These are phyloP conservation scores for Vachellia collinsii DNA, from an alignment of 306 rosid genomes.

Conservation along the genomic window DNA sequence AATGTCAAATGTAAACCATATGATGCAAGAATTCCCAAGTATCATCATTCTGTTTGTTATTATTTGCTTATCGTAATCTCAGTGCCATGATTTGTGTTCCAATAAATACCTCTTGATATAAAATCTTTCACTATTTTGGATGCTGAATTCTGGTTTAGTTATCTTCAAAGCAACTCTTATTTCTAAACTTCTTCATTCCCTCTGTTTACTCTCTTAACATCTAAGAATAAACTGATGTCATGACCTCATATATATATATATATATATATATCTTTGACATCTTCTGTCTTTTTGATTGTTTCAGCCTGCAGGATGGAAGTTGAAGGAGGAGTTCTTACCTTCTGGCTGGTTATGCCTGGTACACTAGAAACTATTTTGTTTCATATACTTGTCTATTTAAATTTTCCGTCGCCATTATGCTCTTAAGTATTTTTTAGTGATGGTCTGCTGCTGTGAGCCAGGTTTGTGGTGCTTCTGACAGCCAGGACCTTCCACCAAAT, in stretches of 20 bases:
- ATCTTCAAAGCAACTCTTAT: background rate
- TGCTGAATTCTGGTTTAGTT: background rate
- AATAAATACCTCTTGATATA: slow-evolving; percentile 3
- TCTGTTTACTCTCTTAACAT: background rate
- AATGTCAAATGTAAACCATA: background rate
- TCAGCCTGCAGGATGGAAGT: slow-evolving; percentile 93
- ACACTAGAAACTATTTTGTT: slow-evolving; percentile 34
- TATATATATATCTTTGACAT: background rate
- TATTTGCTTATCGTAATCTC: slow-evolving; percentile 5
- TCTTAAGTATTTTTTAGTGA: slow-evolving; percentile 17
- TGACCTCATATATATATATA: background rate
- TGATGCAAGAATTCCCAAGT: background rate
- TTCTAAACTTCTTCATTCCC: slow-evolving; percentile 1
- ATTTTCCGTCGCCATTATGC: slow-evolving; percentile 6
- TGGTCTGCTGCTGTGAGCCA: slow-evolving; percentile 41
- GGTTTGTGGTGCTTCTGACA: slow-evolving; percentile 96
- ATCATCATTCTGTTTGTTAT: background rate
- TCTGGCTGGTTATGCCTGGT: slow-evolving; percentile 98
- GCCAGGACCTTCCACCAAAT: slow-evolving; percentile 78
- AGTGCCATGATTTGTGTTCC: background rate
- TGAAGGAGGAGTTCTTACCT: slow-evolving; percentile 89
- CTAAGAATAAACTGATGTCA: background rate
- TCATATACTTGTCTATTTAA: slow-evolving; percentile 27
- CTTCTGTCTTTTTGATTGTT: slow-evolving; percentile 34
- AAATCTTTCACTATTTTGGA: slow-evolving; percentile 3